phyloP scores from a whole-genome alignment of 1,284 basidiomycete genomes.

The Sutorius eximius region DNA sequence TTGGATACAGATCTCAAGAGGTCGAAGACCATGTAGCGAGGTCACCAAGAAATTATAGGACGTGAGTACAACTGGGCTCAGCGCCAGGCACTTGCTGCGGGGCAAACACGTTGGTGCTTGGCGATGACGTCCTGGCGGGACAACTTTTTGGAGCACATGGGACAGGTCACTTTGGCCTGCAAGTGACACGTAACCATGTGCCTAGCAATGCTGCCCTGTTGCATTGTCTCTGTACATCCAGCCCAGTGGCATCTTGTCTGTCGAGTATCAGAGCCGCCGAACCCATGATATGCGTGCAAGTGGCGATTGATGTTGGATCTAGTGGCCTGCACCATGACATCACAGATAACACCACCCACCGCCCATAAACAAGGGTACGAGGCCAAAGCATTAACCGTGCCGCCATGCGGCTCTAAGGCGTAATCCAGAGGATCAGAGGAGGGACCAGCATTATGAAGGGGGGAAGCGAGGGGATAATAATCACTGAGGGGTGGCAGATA shows the following conservation, averaged over 20 bases:
- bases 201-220: constrained; percentile 34
- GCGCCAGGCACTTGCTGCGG: constrained; percentile 19
- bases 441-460: not conserved
- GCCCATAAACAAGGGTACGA: constrained; percentile 27
- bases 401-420: not conserved
- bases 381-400: constrained; percentile 1
- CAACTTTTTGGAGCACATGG: constrained; percentile 30
- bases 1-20: constrained; percentile 1
- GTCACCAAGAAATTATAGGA: not conserved
- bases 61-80: constrained; percentile 4
- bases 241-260: constrained; percentile 23
- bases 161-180: constrained; percentile 31
- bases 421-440: not conserved
- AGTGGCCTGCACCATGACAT: constrained; percentile 23
- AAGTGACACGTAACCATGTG: constrained; percentile 32
- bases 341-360: constrained; percentile 14
- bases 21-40: not conserved
- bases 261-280: constrained; percentile 25
- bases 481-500: not conserved
- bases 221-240: constrained; percentile 24
- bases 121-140: constrained; percentile 30
- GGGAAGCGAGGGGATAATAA: not conserved
- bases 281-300: constrained; percentile 25
- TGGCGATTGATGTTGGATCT: constrained; percentile 31
- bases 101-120: constrained; percentile 31